These are phyloP conservation scores for Pseudogymnoascus sp. DNA, from an alignment of 2,329 filamentous ascomycete genomes.

Conservation along the genomic window DNA sequence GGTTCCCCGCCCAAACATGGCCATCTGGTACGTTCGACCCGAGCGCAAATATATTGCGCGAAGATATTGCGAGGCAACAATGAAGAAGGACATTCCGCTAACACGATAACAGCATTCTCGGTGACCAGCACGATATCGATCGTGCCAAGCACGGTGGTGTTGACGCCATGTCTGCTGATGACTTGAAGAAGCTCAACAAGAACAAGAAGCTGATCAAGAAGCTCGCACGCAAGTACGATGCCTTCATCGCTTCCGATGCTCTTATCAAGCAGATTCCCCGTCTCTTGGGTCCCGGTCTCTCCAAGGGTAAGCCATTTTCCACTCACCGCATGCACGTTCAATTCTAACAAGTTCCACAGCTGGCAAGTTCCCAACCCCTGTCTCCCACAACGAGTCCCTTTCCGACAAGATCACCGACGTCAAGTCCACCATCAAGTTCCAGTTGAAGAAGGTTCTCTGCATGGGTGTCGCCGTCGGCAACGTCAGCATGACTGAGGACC, in stretches of 20 bases:
- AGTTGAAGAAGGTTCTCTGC: constrained; percentile 99
- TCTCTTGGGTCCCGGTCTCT: constrained; percentile 97
- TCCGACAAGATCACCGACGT: constrained; percentile 95
- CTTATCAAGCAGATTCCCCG: constrained; percentile 99
- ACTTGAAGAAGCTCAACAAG: constrained; percentile 99
- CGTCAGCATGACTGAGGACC: constrained; percentile 93
- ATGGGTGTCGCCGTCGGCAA: constrained; percentile 99
- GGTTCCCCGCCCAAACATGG: constrained; percentile 86
- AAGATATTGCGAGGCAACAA: constrained; percentile 11
- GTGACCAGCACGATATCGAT: constrained; percentile 98
- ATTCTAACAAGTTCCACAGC: constrained; percentile 45
- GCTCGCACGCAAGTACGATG: constrained; percentile 99
- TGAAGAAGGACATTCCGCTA: constrained; percentile 20
- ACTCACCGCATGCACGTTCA: neutral
- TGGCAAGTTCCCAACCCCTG: constrained; percentile 98
- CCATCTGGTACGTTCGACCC: constrained; percentile 55
- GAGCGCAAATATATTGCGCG: constrained; percentile 11
- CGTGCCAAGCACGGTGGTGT: constrained; percentile 98
- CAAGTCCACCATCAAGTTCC: constrained; percentile 99
- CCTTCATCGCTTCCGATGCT: constrained; percentile 93
- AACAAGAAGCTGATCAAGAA: constrained; percentile 99
- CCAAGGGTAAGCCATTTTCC: constrained; percentile 61
- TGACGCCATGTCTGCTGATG: constrained; percentile 96
- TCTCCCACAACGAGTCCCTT: constrained; percentile 94
- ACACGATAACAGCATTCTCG: constrained; percentile 55